Conservation (phyloP, 2,329 filamentous ascomycete species). For the Phoma herbarum region DNA sequence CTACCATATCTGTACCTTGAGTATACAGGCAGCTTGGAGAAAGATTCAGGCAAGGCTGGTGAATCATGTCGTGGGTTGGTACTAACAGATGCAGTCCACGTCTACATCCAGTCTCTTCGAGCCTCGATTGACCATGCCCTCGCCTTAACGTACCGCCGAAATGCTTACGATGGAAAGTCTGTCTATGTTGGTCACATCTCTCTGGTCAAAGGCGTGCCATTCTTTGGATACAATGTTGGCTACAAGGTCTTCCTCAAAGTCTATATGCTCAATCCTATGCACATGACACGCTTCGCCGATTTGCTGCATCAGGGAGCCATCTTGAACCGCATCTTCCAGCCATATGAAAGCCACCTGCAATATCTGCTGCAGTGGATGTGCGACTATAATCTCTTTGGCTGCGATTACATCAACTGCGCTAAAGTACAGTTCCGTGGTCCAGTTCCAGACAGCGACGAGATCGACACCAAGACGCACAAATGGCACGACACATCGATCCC, state of each 20-base stretch:
- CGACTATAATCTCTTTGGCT: slow-evolving; percentile 97
- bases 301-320: slow-evolving; percentile 88
- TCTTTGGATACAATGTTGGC: slow-evolving; percentile 95
- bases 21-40: slow-evolving; percentile 74
- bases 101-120: slow-evolving; percentile 80
- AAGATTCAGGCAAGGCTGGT: slow-evolving; percentile 69
- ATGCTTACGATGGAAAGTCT: slow-evolving; percentile 72
- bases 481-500: slow-evolving; percentile 84
- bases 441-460: slow-evolving; percentile 73
- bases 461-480: slow-evolving; percentile 68
- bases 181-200: slow-evolving; percentile 89
- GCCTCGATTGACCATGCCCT: slow-evolving; percentile 91
- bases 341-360: slow-evolving; percentile 92
- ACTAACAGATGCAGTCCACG: slow-evolving; percentile 64
- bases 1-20: slow-evolving; percentile 96
- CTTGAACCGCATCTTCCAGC: slow-evolving; percentile 83
- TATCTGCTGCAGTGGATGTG: slow-evolving; percentile 97
- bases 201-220: slow-evolving; percentile 90
- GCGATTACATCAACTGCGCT: slow-evolving; percentile 79
- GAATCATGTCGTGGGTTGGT: not conserved
- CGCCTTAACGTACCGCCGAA: slow-evolving; percentile 82
- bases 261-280: slow-evolving; percentile 86
- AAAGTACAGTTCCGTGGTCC: slow-evolving; percentile 78
- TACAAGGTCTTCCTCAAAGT: slow-evolving; percentile 93
- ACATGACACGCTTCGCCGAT: slow-evolving; percentile 88